phyloP scores from a whole-genome alignment of 2,329 filamentous ascomycete genomes.

The Alternaria hordeiaustralica region DNA sequence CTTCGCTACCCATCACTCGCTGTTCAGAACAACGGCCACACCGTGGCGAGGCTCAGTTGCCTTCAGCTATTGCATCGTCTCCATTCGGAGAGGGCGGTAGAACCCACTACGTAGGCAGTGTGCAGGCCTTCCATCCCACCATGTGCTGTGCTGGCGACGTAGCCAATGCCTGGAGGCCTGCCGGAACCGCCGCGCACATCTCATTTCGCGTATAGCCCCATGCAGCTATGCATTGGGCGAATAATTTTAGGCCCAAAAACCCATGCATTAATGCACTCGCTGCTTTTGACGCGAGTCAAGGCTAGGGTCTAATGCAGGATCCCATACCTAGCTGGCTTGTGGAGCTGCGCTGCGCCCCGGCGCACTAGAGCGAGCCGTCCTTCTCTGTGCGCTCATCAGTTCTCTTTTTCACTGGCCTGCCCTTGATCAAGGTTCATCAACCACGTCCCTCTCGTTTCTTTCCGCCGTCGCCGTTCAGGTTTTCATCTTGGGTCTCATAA shows the following conservation, averaged over 20 bases:
- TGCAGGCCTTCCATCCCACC: slow-evolving; percentile 24
- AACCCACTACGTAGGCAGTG: slow-evolving; percentile 15
- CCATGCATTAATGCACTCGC: slow-evolving; percentile 44
- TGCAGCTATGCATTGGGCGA: slow-evolving; percentile 44
- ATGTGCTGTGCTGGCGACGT: slow-evolving; percentile 16
- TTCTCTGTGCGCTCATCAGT: slow-evolving; percentile 51
- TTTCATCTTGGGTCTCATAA: slow-evolving; percentile 45
- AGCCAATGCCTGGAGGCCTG: slow-evolving; percentile 29
- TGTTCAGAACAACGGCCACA: slow-evolving; percentile 12
- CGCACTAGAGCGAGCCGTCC: slow-evolving; percentile 48
- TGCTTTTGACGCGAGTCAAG: slow-evolving; percentile 42
- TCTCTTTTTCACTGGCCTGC: slow-evolving; percentile 50
- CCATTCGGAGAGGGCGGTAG: slow-evolving; percentile 32
- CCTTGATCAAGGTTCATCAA: slow-evolving; percentile 52
- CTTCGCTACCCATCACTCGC: slow-evolving; percentile 4
- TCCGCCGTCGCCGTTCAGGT: slow-evolving; percentile 42
- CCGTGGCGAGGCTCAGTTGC: slow-evolving; percentile 18
- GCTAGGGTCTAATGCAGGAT: slow-evolving; percentile 15
- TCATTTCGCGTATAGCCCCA: slow-evolving; percentile 44
- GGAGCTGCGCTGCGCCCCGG: slow-evolving; percentile 48
- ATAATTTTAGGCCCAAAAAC: slow-evolving; percentile 42
- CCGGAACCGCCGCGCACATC: slow-evolving; percentile 38
- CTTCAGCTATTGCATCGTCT: slow-evolving; percentile 10
- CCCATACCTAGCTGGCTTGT: slow-evolving; percentile 42
- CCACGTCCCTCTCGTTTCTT: slow-evolving; percentile 49